Base-by-base conservation (phyloP, 139 green algal genomes). In the Monoraphidium neglectum region DNA sequence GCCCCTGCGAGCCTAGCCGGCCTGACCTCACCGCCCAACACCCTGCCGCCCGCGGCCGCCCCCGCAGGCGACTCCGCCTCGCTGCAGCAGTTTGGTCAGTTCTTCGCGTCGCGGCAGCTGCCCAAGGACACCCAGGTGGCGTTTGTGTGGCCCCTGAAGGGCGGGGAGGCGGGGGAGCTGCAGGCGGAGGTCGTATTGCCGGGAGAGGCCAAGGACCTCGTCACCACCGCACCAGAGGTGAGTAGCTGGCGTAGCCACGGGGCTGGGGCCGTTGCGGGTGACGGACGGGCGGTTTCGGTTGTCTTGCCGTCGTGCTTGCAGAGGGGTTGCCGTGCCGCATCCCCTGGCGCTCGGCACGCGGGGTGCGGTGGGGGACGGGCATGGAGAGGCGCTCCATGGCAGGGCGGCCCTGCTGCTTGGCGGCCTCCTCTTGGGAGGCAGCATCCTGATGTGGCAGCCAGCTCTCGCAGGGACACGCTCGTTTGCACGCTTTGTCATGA, bases 1-100 rank as follows among this genome's bases (percentile, higher is more conserved):
- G n/a, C n/a, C n/a, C n/a, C n/a, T n/a, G n/a, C n/a, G n/a, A n/a
- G n/a, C n/a, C n/a, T n/a, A n/a, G n/a, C n/a, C n/a, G n/a, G n/a
- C n/a, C n/a, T n/a, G n/a, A n/a, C n/a, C n/a, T n/a, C n/a, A n/a
- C n/a, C n/a, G n/a, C n/a, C n/a, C n/a, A n/a, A n/a, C n/a, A n/a
- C n/a, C n/a, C 43, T 21, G 12, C 43, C 43, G 43, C 43, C 43
- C 43, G 8, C 43, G 12, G 12, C 43, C 43, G 43, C 43, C 43
- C 24, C 79, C 24, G 37, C 77, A 82, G 86, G 86, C 37, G 90
- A 94, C 59, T 83, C 77, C 0, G 78, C 53, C 3, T 80, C 80
- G 3, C 86, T 96, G 65, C 79, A 89, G 23, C 53, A 79, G 30
- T 94, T 95, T 70, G 80, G 78, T 2, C 24, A 30, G 23, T 72